Conservation (phyloP, 345 rosid species). For the Arabidopsis suecica region DNA sequence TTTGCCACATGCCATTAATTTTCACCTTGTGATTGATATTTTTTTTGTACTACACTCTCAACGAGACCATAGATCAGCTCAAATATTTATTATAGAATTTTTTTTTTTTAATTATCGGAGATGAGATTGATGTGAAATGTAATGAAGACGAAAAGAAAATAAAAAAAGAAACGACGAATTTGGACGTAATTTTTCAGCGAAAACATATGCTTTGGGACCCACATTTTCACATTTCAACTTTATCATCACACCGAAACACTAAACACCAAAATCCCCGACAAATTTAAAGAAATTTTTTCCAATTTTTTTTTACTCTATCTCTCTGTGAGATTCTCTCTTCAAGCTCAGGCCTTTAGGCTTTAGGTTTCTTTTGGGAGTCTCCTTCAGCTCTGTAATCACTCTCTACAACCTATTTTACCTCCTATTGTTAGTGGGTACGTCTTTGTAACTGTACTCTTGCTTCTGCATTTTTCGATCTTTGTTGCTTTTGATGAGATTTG, state of each 20-base stretch:
- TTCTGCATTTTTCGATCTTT: conserved; percentile 4
- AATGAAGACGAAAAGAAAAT: conserved; percentile 1
- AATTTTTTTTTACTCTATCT: conserved; percentile 15
- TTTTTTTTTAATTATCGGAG: not conserved
- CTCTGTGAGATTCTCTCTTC: conserved; percentile 33
- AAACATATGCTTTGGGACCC: conserved; percentile 36
- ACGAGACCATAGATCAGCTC: not conserved
- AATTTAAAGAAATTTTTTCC: not conserved
- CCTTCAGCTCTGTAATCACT: not conserved
- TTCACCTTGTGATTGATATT: not conserved
- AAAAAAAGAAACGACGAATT: not conserved
- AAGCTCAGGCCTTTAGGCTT: conserved; percentile 23
- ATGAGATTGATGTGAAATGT: conserved; percentile 29
- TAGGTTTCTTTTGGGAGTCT: conserved; percentile 27
- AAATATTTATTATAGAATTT: not conserved
- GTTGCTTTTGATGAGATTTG: conserved; percentile 14
- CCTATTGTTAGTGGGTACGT: conserved; percentile 25
- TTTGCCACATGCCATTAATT: not conserved
- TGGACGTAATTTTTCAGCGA: conserved; percentile 14
- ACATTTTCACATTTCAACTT: conserved; percentile 2
- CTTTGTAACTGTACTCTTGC: not conserved
- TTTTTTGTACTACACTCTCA: not conserved
- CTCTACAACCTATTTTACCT: not conserved
- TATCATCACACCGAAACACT: conserved; percentile 32
- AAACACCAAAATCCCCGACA: conserved; percentile 40